Evolutionary conservation across 2,329 filamentous ascomycete species (phyloP).

Genomic region (Claviceps arundinis): DNA sequence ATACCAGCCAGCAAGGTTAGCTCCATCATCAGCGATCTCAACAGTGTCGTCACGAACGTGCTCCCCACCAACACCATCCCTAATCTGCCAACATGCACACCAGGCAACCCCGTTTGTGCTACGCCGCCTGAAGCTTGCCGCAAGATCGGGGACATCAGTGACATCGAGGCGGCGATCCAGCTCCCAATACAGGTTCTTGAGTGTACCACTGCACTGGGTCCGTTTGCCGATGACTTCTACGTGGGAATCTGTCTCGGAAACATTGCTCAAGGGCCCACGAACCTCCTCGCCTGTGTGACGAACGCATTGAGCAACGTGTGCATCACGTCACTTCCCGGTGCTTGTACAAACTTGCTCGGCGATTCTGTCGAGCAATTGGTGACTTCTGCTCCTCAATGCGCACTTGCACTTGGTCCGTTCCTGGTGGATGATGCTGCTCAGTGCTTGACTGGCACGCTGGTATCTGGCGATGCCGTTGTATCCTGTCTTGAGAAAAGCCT

Average conservation of each 20-base stretch:
- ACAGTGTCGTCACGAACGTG: background rate
- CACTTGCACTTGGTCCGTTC: background rate
- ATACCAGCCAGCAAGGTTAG: too few species aligned
- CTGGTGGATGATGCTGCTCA: background rate
- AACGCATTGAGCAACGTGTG: background rate
- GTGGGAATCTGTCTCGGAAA: background rate
- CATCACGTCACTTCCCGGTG: background rate
- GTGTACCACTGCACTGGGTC: too few species aligned
- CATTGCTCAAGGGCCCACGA: background rate
- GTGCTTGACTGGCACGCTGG: background rate
- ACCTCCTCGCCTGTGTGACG: background rate
- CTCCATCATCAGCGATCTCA: too few species aligned
- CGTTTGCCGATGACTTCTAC: too few species aligned
- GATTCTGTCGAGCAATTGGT: accelerated
- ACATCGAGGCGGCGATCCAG: too few species aligned
- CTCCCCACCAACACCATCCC: background rate
- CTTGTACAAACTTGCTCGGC: background rate
- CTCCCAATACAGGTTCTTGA: too few species aligned
- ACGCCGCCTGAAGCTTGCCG: background rate
- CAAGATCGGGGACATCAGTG: background rate
- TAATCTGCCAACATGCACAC: background rate
- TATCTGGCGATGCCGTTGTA: background rate
- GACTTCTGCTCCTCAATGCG: background rate
- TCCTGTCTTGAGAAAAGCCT: background rate
- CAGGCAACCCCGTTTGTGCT: background rate